Conservation (phyloP, 176 grass and related monocot genomes). For the Rhynchospora breviuscula region DNA sequence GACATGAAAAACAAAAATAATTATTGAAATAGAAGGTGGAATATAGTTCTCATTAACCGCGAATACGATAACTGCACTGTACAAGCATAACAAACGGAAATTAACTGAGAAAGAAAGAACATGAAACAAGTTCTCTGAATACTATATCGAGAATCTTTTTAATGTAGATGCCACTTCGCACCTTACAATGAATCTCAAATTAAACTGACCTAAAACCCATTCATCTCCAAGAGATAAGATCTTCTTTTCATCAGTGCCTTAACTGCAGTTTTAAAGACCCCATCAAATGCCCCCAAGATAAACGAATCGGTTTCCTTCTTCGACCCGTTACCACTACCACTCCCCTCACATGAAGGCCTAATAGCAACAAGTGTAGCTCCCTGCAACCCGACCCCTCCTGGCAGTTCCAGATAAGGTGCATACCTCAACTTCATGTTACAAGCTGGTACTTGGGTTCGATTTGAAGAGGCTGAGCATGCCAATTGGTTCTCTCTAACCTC, state of each 20-base stretch:
- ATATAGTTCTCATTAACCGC: constrained; percentile 5
- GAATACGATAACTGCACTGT: constrained; percentile 6
- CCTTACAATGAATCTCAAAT: constrained; percentile 10
- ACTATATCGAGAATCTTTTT: not conserved
- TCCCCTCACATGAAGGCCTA: constrained; percentile 39
- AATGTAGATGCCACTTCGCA: not conserved
- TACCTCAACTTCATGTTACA: constrained; percentile 85
- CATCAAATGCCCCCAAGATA: constrained; percentile 62
- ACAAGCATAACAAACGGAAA: constrained; percentile 8
- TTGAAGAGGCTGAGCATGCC: constrained; percentile 52
- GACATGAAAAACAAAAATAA: not conserved
- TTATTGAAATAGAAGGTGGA: not conserved
- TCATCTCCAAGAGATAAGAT: constrained; percentile 90
- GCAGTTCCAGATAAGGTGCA: constrained; percentile 57
- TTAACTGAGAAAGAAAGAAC: not conserved
- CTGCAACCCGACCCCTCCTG: constrained; percentile 52
- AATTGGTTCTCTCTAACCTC: constrained; percentile 64
- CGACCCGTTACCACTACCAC: constrained; percentile 4
- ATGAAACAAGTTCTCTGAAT: not conserved
- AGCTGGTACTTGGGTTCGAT: constrained; percentile 72
- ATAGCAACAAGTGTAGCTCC: constrained; percentile 71
- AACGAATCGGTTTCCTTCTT: constrained; percentile 64
- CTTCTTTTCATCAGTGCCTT: constrained; percentile 69
- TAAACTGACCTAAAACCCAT: constrained; percentile 60
- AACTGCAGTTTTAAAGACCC: constrained; percentile 42